These are phyloP conservation scores for Pulveroboletus sp. DNA, from an alignment of 768 basidiomycete genomes.

Conservation along the genomic window DNA sequence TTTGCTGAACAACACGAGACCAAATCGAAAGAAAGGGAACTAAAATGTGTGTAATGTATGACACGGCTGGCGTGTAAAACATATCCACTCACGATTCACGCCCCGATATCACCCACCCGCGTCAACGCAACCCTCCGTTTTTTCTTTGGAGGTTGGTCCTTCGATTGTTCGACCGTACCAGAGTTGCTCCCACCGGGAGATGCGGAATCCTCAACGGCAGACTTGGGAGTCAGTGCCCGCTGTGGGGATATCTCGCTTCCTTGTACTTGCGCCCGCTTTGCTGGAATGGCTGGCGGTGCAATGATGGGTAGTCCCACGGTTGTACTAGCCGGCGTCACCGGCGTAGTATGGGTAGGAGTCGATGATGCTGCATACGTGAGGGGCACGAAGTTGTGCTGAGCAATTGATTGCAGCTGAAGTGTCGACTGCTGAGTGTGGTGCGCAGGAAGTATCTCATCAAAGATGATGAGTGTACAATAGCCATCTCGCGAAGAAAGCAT, in stretches of 20 bases:
- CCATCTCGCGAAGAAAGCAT: slow-evolving; percentile 92
- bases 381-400: slow-evolving; percentile 74
- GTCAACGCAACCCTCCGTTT: slow-evolving; percentile 79
- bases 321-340: slow-evolving; percentile 26
- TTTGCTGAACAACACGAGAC: slow-evolving; percentile 9
- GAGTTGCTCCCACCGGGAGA: slow-evolving; percentile 10
- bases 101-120: slow-evolving; percentile 53
- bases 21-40: slow-evolving; percentile 3
- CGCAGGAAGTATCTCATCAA: slow-evolving; percentile 88
- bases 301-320: slow-evolving; percentile 34
- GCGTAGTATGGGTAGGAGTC: slow-evolving; percentile 11
- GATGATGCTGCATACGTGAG: slow-evolving; percentile 35
- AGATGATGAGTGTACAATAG: slow-evolving; percentile 92
- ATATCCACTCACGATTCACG: slow-evolving; percentile 12
- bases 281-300: slow-evolving; percentile 28
- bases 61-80: slow-evolving; percentile 1
- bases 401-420: slow-evolving; percentile 86
- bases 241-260: slow-evolving; percentile 7
- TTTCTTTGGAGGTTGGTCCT: slow-evolving; percentile 70
- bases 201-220: slow-evolving; percentile 23
- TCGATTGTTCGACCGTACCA: slow-evolving; percentile 18
- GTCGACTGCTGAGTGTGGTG: slow-evolving; percentile 90
- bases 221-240: slow-evolving; percentile 27
- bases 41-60: slow-evolving; percentile 18
- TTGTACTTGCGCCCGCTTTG: slow-evolving; percentile 36